Evolutionary conservation across 225 moss, liverwort and hornwort species (phyloP).

Genomic region (Straminergon stramineum): DNA sequence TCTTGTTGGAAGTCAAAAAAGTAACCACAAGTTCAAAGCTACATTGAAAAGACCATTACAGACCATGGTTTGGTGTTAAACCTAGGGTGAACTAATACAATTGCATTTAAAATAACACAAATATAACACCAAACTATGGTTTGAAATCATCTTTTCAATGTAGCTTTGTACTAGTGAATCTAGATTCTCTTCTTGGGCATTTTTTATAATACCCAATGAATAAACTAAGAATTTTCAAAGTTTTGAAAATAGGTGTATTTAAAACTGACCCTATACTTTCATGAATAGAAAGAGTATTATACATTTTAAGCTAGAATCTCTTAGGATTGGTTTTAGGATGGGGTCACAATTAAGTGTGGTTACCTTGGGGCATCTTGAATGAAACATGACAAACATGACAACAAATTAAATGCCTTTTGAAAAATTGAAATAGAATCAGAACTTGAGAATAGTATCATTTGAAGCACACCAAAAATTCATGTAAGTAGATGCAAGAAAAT

Average conservation of each 20-base stretch:
- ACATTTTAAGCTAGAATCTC: neutral
- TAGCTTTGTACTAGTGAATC: neutral
- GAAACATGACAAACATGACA: rapidly evolving
- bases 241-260: neutral
- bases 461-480: neutral
- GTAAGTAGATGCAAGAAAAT: no score
- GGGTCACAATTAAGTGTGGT: neutral
- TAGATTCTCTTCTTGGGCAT: neutral
- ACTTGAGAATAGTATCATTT: neutral
- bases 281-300: neutral
- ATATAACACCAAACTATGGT: neutral
- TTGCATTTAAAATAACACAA: neutral
- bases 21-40: neutral
- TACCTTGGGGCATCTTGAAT: neutral
- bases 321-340: neutral
- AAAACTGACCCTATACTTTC: neutral
- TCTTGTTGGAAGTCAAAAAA: neutral
- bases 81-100: no score
- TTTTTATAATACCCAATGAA: neutral
- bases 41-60: neutral
- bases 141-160: neutral
- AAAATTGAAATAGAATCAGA: neutral
- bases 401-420: neutral
- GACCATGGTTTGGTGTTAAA: no score
- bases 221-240: neutral